These are phyloP conservation scores for Ligustrum vulgare DNA, from an alignment of 257 asterid species.

Conservation along the genomic window DNA sequence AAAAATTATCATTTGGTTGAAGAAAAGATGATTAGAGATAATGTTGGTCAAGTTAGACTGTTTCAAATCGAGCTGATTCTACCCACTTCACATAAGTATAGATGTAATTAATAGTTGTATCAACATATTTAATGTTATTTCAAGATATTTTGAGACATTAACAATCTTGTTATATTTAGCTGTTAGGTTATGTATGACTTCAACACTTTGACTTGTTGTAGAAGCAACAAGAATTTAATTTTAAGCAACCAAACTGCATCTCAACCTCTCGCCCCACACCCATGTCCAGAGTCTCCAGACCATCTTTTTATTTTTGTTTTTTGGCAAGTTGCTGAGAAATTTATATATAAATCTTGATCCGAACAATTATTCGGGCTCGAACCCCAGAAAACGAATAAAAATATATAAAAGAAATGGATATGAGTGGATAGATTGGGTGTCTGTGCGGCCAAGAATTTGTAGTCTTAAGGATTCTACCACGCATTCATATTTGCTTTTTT, in stretches of 20 bases:
- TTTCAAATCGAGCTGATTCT: too few relatives aligned
- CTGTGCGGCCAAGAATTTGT: constrained; percentile 10
- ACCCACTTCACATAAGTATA: too few relatives aligned
- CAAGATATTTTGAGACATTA: neutral
- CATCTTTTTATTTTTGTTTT: neutral
- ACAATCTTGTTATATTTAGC: neutral
- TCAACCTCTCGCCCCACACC: neutral
- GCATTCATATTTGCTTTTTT: neutral
- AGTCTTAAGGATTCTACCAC: constrained; percentile 15
- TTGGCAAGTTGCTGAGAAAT: constrained; percentile 26
- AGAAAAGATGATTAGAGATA: too few relatives aligned
- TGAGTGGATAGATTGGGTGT: neutral
- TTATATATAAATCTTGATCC: neutral
- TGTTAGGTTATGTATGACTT: constrained; percentile 21
- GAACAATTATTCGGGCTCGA: neutral
- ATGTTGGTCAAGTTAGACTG: too few relatives aligned
- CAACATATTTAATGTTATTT: neutral
- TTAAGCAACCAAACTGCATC: neutral
- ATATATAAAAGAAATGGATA: neutral
- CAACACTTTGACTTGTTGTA: constrained; percentile 20
- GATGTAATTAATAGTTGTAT: neutral
- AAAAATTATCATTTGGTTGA: too few relatives aligned
- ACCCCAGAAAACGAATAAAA: neutral
- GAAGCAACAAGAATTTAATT: neutral
- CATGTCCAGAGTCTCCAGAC: neutral